Conservation (phyloP, 768 basidiomycete species). For the Albatrellus ellisii region DNA sequence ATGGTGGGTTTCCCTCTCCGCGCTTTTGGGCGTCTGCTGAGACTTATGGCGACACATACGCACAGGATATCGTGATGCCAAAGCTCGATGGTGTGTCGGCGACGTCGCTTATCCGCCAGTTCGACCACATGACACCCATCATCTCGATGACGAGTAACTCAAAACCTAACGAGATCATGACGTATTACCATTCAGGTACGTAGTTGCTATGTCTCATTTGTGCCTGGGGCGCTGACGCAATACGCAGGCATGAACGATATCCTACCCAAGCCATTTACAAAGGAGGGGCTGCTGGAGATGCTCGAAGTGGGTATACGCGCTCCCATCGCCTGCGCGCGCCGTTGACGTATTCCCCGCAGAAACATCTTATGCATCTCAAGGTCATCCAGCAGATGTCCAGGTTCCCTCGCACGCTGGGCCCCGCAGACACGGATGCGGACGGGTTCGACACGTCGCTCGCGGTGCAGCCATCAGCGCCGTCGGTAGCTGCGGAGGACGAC, state of each 20-base stretch:
- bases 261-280: slow-evolving; percentile 94
- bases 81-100: slow-evolving; percentile 82
- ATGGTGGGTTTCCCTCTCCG: slow-evolving; percentile 47
- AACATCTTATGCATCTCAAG: slow-evolving; percentile 16
- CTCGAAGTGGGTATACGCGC: slow-evolving; percentile 49
- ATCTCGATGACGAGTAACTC: slow-evolving; percentile 98
- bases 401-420: slow-evolving; percentile 9
- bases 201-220: not conserved
- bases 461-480: slow-evolving; percentile 18
- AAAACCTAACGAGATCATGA: slow-evolving; percentile 86
- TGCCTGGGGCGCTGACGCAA: not conserved
- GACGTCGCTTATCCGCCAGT: slow-evolving; percentile 87
- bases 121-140: slow-evolving; percentile 91
- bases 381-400: slow-evolving; percentile 14
- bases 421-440: slow-evolving; percentile 18
- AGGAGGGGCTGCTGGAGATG: slow-evolving; percentile 81
- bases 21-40: slow-evolving; percentile 2
- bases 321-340: slow-evolving; percentile 7
- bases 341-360: slow-evolving; percentile 6
- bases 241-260: slow-evolving; percentile 86
- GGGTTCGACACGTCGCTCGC: slow-evolving; percentile 29
- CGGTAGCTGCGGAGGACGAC: slow-evolving; percentile 4
- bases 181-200: slow-evolving; percentile 66
- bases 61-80: slow-evolving; percentile 90
- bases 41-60: not conserved